Evolutionary conservation across 148 eudicot species (phyloP).

Genomic region (Silene latifolia): DNA sequence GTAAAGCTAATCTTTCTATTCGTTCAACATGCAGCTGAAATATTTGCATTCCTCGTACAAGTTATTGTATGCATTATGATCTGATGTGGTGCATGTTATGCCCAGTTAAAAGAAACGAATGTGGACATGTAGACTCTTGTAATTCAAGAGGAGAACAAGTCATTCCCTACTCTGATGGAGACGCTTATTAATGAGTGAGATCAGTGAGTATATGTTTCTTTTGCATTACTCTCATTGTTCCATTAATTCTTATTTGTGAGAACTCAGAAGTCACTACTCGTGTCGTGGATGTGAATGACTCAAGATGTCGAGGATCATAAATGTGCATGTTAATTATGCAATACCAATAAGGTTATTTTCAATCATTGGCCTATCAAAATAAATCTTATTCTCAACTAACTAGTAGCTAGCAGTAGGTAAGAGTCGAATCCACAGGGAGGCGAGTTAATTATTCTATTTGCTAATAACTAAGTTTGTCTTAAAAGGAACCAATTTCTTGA

Average conservation of each 20-base stretch:
- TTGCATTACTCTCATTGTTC: not conserved
- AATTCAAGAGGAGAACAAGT: constrained; percentile 92
- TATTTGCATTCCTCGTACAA: constrained; percentile 5
- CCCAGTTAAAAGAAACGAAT: constrained; percentile 83
- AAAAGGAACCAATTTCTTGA: too few species aligned
- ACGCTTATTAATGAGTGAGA: constrained; percentile 93
- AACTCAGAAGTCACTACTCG: not conserved
- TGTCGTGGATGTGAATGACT: too few species aligned
- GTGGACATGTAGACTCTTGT: constrained; percentile 91
- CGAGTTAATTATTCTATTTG: too few species aligned
- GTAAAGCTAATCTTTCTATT: constrained; percentile 31
- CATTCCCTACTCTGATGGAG: constrained; percentile 85
- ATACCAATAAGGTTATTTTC: too few species aligned
- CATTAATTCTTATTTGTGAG: not conserved
- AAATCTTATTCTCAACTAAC: too few species aligned
- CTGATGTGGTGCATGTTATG: constrained; percentile 20
- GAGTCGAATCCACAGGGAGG: too few species aligned
- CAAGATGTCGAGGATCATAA: too few species aligned
- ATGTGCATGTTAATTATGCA: too few species aligned
- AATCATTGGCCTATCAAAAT: too few species aligned
- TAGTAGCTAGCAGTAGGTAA: too few species aligned
- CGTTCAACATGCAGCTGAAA: not conserved
- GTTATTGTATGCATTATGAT: constrained; percentile 13
- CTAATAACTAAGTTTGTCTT: too few species aligned
- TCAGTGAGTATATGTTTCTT: constrained; percentile 50